Percentiles rank a stretch among this genome's conserved stretches.
These are phyloP conservation scores for Anisogramma anomala DNA, from an alignment of 2,329 filamentous ascomycete genomes.

Conservation along the genomic window DNA sequence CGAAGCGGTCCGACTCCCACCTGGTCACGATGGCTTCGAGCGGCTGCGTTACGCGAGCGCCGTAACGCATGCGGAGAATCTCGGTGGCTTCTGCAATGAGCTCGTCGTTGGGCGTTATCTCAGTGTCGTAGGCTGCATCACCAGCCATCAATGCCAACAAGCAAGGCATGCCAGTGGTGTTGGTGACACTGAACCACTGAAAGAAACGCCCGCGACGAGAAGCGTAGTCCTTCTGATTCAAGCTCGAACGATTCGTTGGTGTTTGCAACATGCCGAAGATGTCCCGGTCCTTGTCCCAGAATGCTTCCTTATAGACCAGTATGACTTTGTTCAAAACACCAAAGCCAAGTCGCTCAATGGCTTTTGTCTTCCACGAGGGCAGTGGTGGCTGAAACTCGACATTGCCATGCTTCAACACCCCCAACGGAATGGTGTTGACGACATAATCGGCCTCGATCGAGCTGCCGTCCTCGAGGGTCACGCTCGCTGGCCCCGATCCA, in stretches of 20 bases:
- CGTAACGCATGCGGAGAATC: constrained; percentile 68
- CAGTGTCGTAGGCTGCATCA: constrained; percentile 81
- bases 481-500: constrained; percentile 37
- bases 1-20: constrained; percentile 84
- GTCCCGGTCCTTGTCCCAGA: constrained; percentile 82
- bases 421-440: constrained; percentile 81
- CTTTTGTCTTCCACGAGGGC: constrained; percentile 73
- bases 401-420: constrained; percentile 73
- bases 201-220: constrained; percentile 82
- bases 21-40: constrained; percentile 80
- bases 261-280: constrained; percentile 88
- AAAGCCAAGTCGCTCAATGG: constrained; percentile 77
- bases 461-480: constrained; percentile 70
- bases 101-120: constrained; percentile 60
- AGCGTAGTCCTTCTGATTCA: constrained; percentile 69
- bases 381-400: constrained; percentile 82
- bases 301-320: constrained; percentile 74
- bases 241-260: constrained; percentile 55
- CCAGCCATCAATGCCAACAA: constrained; percentile 92
- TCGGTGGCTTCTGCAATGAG: constrained; percentile 72
- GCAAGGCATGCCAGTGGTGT: constrained; percentile 77
- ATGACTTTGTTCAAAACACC: constrained; percentile 93
- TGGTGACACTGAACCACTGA: constrained; percentile 92
- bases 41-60: constrained; percentile 51
- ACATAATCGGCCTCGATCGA: constrained; percentile 74